These are phyloP conservation scores for Termitomyces sp. DNA, from an alignment of 768 basidiomycete species.

Conservation along the genomic window DNA sequence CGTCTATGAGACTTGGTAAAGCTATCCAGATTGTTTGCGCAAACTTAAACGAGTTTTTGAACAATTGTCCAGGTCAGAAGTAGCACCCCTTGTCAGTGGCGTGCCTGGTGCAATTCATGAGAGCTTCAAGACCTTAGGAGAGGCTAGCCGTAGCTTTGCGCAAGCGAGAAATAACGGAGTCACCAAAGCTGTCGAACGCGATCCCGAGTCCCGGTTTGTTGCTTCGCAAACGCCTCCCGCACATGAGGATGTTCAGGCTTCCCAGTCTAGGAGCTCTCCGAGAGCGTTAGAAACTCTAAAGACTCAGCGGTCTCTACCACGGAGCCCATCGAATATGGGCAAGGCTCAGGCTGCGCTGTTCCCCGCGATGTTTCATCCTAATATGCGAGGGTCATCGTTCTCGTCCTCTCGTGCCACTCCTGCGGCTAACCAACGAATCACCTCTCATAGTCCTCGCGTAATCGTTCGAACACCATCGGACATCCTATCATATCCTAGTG, in stretches of 20 bases:
- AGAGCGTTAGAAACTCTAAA: slow-evolving; percentile 3
- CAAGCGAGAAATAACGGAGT: slow-evolving; percentile 23
- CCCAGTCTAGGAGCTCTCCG: slow-evolving; percentile 7
- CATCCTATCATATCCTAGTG: slow-evolving; percentile 13
- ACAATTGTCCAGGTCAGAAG: slow-evolving; percentile 35
- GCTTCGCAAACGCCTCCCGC: not conserved
- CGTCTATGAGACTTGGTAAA: slow-evolving; percentile 35
- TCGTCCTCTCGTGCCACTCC: slow-evolving; percentile 1
- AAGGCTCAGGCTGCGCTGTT: not conserved
- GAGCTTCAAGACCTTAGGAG: slow-evolving; percentile 35
- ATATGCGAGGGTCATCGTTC: slow-evolving; percentile 11
- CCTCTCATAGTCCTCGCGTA: slow-evolving; percentile 14
- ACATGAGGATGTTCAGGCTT: not conserved
- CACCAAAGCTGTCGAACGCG: slow-evolving; percentile 21
- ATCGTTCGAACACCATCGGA: slow-evolving; percentile 26
- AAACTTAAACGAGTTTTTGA: not conserved
- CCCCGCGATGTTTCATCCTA: slow-evolving; percentile 6
- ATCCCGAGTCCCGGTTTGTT: not conserved
- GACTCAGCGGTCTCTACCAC: slow-evolving; percentile 3
- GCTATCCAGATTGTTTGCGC: not conserved
- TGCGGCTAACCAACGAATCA: slow-evolving; percentile 4
- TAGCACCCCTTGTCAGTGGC: slow-evolving; percentile 34
- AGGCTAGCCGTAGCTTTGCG: slow-evolving; percentile 31
- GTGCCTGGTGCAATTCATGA: slow-evolving; percentile 39
- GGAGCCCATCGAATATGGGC: not conserved